phyloP scores from a whole-genome alignment of 2,329 filamentous ascomycete species.

The Epichloe baconii region DNA sequence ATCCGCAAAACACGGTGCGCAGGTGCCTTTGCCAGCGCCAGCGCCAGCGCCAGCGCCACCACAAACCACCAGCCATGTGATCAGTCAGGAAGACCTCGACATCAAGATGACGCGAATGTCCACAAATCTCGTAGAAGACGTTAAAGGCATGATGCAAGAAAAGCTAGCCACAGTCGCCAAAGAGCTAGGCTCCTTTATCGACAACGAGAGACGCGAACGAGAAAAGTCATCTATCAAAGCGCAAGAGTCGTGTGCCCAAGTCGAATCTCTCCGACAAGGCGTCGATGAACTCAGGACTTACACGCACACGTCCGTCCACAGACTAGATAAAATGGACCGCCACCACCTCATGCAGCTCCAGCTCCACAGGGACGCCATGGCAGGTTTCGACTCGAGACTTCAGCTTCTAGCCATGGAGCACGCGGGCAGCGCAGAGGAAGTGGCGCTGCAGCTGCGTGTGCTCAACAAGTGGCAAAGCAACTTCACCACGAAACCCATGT shows the following conservation, averaged over 20 bases:
- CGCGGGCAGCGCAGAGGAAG: constrained; percentile 10
- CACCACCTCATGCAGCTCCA: neutral
- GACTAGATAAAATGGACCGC: neutral
- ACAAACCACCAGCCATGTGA: neutral
- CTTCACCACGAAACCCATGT: constrained; percentile 30
- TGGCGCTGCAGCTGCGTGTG: constrained; percentile 23
- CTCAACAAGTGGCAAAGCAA: constrained; percentile 37
- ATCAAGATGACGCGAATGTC: constrained; percentile 1
- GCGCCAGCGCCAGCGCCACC: neutral
- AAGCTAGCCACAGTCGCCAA: constrained; percentile 2
- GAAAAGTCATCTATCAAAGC: constrained; percentile 1
- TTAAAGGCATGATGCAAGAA: constrained; percentile 2
- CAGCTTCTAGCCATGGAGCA: neutral
- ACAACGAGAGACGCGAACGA: constrained; percentile 9
- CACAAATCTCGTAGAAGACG: neutral
- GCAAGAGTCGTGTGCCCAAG: constrained; percentile 5
- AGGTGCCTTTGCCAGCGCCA: neutral
- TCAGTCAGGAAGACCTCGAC: neutral
- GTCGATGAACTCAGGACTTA: constrained; percentile 1
- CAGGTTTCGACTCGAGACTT: neutral
- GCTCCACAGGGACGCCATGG: neutral
- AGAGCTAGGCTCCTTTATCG: constrained; percentile 10
- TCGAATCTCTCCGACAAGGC: constrained; percentile 1
- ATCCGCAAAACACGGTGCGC: neutral
- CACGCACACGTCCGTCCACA: neutral